Percentiles rank a stretch among this genome's conserved stretches.
Evolutionary conservation across 2,329 filamentous ascomycete species (phyloP).

Genomic region (Davidsoniella neocaledoniae): DNA sequence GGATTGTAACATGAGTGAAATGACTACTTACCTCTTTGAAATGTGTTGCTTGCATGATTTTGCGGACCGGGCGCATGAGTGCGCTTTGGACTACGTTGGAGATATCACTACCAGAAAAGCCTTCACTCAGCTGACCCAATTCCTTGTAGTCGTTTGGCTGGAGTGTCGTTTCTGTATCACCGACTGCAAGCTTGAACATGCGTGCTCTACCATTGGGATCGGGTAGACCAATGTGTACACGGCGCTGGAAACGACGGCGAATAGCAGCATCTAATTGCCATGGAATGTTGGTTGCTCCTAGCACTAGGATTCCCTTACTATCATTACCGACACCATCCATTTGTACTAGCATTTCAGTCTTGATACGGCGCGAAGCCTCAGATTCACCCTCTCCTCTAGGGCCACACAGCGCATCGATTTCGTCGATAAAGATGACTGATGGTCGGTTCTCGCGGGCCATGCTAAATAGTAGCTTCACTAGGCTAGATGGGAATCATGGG

Average conservation of each 20-base stretch:
- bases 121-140: constrained; percentile 69
- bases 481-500: constrained; percentile 28
- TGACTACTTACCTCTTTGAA: constrained; percentile 63
- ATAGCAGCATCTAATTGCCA: constrained; percentile 98
- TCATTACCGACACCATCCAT: constrained; percentile 99
- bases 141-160: constrained; percentile 61
- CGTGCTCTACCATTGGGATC: constrained; percentile 72
- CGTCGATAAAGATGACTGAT: constrained; percentile 96
- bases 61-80: constrained; percentile 90
- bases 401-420: constrained; percentile 91
- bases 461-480: constrained; percentile 91
- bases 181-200: constrained; percentile 94
- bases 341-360: constrained; percentile 94
- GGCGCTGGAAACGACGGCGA: constrained; percentile 81
- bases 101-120: constrained; percentile 94
- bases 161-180: constrained; percentile 76
- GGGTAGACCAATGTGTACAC: constrained; percentile 88
- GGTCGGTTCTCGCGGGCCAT: constrained; percentile 98
- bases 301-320: constrained; percentile 79
- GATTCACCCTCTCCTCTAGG: constrained; percentile 89
- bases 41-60: constrained; percentile 94
- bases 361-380: constrained; percentile 92
- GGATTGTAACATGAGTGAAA: background rate
- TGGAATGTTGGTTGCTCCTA: constrained; percentile 94
- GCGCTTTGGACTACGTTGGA: constrained; percentile 89